Base-by-base conservation (phyloP, 306 rosid species). In the Cyclanthera cordifolia region DNA sequence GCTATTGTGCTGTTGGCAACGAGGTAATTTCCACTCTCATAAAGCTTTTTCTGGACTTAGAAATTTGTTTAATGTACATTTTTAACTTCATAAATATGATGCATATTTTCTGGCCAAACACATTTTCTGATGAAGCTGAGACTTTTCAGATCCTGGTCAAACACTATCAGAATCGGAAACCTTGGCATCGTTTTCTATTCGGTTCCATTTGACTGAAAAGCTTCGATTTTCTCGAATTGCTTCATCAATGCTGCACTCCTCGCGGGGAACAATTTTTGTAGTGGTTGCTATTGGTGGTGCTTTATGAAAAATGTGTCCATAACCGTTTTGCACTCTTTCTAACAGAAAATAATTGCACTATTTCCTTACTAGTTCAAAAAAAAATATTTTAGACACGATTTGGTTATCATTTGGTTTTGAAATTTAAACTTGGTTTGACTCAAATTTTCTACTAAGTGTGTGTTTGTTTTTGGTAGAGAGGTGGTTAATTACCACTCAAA, bases 1-100 rank as follows among this genome's bases (percentile, higher is more conserved):
- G 98, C 52, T 93, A 89, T 83, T 93, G 98, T 80, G 90, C 88
- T 1, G 80, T 83, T 60, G 98, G 98, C 48, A 65, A 93, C 46
- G 98, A 93, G 97, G 97, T 92, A 89, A 70, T 73, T 45, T 34
- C 54, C 73, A 45, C 54, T 70, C 14, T 2, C 70, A 14, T 56
- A 63, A 20, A 69, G 8, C 65, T 51, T 73, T 54, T 20, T 61
- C 32, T 32, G 3, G 8, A 30, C 65, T 27, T 8, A 4, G 25
- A 59, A 47, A 32, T 34, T 58, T 32, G 17, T 34, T 34, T 59
- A n/a, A 9, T 8, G 47, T 32, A 34, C 13, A n/a, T n/a, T 21
- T 39, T 63, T 21, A 63, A 63, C 69, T 61, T 56, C 20, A 59
- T 17, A n/a, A 61, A 63, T 39, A 41, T 11, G 51, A 2, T 34